Evolutionary conservation across 495 filamentous ascomycete species (phyloP), one percentile per base, ranked within the genome.

Genomic region (Penicillium soppii): DNA sequence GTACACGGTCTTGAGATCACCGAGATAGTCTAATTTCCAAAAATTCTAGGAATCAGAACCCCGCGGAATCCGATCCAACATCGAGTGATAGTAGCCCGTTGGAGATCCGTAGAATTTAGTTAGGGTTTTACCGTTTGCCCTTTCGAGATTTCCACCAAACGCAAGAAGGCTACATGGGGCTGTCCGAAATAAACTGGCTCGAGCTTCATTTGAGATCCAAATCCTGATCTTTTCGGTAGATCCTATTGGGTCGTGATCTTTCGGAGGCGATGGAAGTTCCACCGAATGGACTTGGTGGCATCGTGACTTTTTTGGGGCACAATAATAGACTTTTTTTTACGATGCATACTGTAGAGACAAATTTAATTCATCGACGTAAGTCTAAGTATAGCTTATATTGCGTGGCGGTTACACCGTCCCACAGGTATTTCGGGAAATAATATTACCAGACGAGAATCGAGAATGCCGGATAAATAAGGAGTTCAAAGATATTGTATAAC

Each of bases 221-320:
- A n/a, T 44, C 25, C 26, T 61, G 55, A 54, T 53, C 54, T 40
- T 33, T 32, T 27, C 23, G 22, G 19, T 40, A n/a, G 29, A 48
- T 44, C 40, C 15, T 33, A 62, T 59, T 45, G 45, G 41, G 45
- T 52, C 51, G 22, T 50, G 56, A 49, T 54, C 45, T 37, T 56
- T 59, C 50, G 56, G 49, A 53, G 52, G 27, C 25, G 27, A 45
- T 35, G 56, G 41, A 23, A 50, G 47, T 50, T 50, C 59, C 53
- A 59, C 52, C 20, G 10, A 29, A 29, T 49, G 46, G 50, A 46
- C 54, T 50, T 43, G 19, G 37, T 32, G 45, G 25, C 25, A 27
- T 53, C 33, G 37, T 40, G n/a, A n/a, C n/a, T n/a, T n/a, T n/a
- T 21, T 42, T 21, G 35, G 29, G 41, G 36, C 6, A 25, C 25